Conservation (phyloP, 2,329 filamentous ascomycete species). For the Akanthomyces dipterigenus region DNA sequence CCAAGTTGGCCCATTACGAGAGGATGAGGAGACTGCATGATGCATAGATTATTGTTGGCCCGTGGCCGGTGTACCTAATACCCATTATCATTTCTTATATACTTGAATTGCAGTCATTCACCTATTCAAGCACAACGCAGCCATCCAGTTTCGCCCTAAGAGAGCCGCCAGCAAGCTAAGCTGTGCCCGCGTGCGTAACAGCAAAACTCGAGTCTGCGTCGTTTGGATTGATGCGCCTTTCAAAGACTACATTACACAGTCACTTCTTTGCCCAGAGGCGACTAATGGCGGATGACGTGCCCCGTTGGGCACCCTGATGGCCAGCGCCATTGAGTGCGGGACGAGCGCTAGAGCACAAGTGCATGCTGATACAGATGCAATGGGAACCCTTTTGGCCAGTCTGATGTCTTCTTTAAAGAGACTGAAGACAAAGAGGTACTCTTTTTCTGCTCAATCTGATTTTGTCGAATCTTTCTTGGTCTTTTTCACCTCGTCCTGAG, state of each 20-base stretch:
- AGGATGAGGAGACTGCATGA: neutral
- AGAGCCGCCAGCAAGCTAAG: too few species aligned
- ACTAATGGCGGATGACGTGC: neutral
- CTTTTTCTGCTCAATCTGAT: neutral
- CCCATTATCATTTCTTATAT: neutral
- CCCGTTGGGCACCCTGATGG: slow-evolving; percentile 3
- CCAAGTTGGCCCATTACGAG: neutral
- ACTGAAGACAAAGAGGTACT: neutral
- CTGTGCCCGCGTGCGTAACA: neutral
- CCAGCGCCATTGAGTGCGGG: neutral
- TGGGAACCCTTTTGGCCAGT: slow-evolving; percentile 8
- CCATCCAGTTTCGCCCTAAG: too few species aligned
- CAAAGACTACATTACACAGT: too few species aligned
- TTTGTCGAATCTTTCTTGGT: neutral
- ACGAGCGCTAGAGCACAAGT: neutral
- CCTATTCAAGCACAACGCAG: neutral
- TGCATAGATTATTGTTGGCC: neutral
- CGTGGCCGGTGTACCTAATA: neutral
- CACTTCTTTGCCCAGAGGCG: neutral
- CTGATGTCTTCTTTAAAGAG: neutral
- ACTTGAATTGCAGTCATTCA: neutral
- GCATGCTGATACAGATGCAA: neutral
- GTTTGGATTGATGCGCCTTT: too few species aligned
- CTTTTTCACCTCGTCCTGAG: neutral
- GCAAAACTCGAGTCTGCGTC: too few species aligned